A percentile compares a stretch with the other conserved stretches of the same genome.
Evolutionary conservation across 805 yeast genomes (phyloP).

Genomic region (Barnettozyma vustinii): DNA sequence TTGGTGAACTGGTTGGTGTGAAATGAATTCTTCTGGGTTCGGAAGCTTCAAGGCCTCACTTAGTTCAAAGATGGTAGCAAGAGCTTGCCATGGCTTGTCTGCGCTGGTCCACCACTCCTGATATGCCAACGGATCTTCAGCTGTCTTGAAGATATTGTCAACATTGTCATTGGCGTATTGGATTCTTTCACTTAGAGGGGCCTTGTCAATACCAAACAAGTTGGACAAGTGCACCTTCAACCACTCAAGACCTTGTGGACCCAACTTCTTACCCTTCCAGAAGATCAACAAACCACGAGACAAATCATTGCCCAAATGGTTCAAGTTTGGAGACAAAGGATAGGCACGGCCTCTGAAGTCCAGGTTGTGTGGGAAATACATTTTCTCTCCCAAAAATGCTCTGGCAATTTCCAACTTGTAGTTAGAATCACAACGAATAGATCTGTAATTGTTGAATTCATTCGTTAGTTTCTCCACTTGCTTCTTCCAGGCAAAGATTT

Average conservation of each 20-base stretch:
- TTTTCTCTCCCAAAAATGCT: slow-evolving; percentile 76
- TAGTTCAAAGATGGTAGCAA: slow-evolving; percentile 65
- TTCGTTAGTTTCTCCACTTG: slow-evolving; percentile 51
- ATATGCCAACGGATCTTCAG: slow-evolving; percentile 53
- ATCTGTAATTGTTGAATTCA: slow-evolving; percentile 62
- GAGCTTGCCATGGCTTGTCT: slow-evolving; percentile 81
- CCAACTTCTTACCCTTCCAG: slow-evolving; percentile 72
- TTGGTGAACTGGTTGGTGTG: slow-evolving; percentile 77
- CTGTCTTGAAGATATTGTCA: slow-evolving; percentile 51
- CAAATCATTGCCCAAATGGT: slow-evolving; percentile 76
- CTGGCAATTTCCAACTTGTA: slow-evolving; percentile 94
- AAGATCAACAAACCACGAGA: slow-evolving; percentile 65
- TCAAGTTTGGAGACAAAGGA: slow-evolving; percentile 75
- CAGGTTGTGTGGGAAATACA: slow-evolving; percentile 74
- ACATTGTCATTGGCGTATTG: slow-evolving; percentile 53
- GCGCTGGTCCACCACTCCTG: slow-evolving; percentile 66
- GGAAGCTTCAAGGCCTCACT: slow-evolving; percentile 52
- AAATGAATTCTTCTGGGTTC: slow-evolving; percentile 60
- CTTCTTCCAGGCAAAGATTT: slow-evolving; percentile 61
- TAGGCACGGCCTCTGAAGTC: slow-evolving; percentile 85
- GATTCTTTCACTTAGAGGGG: slow-evolving; percentile 58
- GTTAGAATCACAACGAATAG: slow-evolving; percentile 89
- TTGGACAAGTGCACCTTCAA: slow-evolving; percentile 71
- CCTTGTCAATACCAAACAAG: slow-evolving; percentile 70
- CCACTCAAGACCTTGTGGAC: slow-evolving; percentile 64